Conservation (phyloP, 768 basidiomycete genomes). For the Inosperma sp. region DNA sequence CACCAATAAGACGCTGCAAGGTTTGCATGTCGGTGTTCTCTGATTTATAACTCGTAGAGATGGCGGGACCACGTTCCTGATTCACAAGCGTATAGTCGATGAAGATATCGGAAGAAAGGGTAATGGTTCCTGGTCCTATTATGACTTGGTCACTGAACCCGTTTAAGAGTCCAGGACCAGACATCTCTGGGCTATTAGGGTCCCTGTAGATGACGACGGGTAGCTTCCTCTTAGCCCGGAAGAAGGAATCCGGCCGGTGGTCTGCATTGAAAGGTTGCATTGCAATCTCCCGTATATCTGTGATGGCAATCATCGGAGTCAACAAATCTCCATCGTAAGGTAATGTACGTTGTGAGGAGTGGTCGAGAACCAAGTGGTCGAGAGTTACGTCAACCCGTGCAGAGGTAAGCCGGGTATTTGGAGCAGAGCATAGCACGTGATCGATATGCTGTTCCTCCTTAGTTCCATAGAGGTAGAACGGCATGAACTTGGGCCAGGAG, state of each 20-base stretch:
- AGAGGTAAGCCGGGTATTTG: conserved; percentile 25
- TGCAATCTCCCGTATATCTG: conserved; percentile 13
- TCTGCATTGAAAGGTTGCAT: too few species aligned
- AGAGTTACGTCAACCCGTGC: conserved; percentile 19
- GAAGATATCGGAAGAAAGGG: too few species aligned
- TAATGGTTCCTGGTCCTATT: not conserved
- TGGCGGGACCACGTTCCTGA: too few species aligned
- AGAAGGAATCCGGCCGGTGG: conserved; percentile 13
- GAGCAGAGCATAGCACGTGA: conserved; percentile 27
- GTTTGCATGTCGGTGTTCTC: too few species aligned
- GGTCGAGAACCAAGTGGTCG: conserved; percentile 2
- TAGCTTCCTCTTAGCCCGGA: conserved; percentile 14
- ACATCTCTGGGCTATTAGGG: conserved; percentile 11
- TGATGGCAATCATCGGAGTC: conserved; percentile 13
- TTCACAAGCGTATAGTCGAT: too few species aligned
- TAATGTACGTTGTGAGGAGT: too few species aligned
- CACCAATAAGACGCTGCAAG: too few species aligned
- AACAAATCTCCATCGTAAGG: conserved; percentile 9
- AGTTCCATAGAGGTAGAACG: too few species aligned
- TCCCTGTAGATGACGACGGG: conserved; percentile 18
- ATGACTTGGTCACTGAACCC: not conserved
- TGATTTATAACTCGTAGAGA: too few species aligned
- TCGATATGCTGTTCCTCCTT: conserved; percentile 28
- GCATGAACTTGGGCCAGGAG: conserved; percentile 21
- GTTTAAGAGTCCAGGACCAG: conserved; percentile 18